Evolutionary conservation across 805 yeast genomes (phyloP).

Genomic region (Wickerhamomyces bovis): DNA sequence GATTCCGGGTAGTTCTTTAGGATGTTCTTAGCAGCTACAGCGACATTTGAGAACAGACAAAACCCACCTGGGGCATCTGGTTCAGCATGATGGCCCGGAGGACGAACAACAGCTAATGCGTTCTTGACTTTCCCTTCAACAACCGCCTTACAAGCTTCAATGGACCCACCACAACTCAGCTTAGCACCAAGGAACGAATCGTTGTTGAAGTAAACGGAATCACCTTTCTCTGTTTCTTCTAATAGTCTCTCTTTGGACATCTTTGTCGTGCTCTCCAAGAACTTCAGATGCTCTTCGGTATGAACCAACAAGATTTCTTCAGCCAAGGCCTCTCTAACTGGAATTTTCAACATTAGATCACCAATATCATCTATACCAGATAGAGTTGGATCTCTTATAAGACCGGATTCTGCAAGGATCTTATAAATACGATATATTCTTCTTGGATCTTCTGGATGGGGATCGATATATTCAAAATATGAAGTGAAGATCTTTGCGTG

Average conservation of each 20-base stretch:
- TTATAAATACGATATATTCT: conserved; percentile 92
- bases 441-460: conserved; percentile 98
- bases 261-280: conserved; percentile 64
- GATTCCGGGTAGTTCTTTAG: conserved; percentile 81
- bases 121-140: conserved; percentile 89
- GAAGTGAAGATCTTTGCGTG: conserved; percentile 93
- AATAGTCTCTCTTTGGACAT: conserved; percentile 75
- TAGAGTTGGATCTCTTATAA: conserved; percentile 75
- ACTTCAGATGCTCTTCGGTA: conserved; percentile 70
- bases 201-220: conserved; percentile 90
- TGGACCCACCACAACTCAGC: conserved; percentile 93
- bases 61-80: conserved; percentile 97
- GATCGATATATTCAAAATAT: conserved; percentile 90
- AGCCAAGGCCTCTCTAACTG: conserved; percentile 80
- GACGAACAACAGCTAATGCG: conserved; percentile 90
- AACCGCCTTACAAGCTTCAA: conserved; percentile 93
- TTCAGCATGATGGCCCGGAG: conserved; percentile 99
- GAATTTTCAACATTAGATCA: conserved; percentile 79
- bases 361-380: conserved; percentile 67
- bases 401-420: conserved; percentile 88
- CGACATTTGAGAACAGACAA: conserved; percentile 92
- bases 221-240: conserved; percentile 84
- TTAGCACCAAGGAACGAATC: conserved; percentile 85
- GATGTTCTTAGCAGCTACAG: conserved; percentile 89
- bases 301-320: conserved; percentile 89